Conservation (phyloP, 1,284 basidiomycete species). For the Bondarzewia mesenterica region DNA sequence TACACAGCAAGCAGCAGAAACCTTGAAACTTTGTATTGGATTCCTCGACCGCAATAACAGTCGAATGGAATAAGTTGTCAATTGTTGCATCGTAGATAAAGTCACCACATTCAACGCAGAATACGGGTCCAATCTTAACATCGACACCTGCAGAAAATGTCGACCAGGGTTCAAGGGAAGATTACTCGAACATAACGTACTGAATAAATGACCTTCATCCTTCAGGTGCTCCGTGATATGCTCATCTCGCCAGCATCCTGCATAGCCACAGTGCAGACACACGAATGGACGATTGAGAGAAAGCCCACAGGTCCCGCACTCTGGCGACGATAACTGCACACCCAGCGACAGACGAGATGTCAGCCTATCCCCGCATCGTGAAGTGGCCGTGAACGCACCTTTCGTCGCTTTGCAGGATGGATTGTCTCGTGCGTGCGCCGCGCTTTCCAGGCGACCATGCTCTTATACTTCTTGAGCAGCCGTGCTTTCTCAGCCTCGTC, state of each 20-base stretch:
- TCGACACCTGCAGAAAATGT: slow-evolving; percentile 39
- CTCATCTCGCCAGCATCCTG: slow-evolving; percentile 62
- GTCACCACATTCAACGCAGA: slow-evolving; percentile 51
- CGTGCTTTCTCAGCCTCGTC: slow-evolving; percentile 18
- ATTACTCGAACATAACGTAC: slow-evolving; percentile 41
- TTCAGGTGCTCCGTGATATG: slow-evolving; percentile 53
- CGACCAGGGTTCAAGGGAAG: slow-evolving; percentile 2
- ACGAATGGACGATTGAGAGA: slow-evolving; percentile 66
- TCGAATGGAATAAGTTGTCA: slow-evolving; percentile 28
- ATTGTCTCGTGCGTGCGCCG: slow-evolving; percentile 22
- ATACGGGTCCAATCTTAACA: slow-evolving; percentile 47
- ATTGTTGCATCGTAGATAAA: slow-evolving; percentile 43
- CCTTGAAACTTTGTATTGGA: slow-evolving; percentile 39
- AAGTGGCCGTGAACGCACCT: slow-evolving; percentile 22
- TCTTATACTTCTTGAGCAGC: slow-evolving; percentile 29
- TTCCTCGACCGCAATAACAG: slow-evolving; percentile 41
- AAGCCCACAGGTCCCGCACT: slow-evolving; percentile 55
- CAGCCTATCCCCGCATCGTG: not conserved
- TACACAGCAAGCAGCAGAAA: too few species aligned
- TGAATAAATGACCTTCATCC: slow-evolving; percentile 54
- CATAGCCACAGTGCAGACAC: slow-evolving; percentile 71
- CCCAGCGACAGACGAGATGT: not conserved
- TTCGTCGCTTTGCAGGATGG: slow-evolving; percentile 34
- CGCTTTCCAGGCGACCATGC: slow-evolving; percentile 31
- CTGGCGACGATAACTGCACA: slow-evolving; percentile 36